phyloP scores from a whole-genome alignment of 2,329 filamentous ascomycete genomes.

The Lachnellula occidentalis region DNA sequence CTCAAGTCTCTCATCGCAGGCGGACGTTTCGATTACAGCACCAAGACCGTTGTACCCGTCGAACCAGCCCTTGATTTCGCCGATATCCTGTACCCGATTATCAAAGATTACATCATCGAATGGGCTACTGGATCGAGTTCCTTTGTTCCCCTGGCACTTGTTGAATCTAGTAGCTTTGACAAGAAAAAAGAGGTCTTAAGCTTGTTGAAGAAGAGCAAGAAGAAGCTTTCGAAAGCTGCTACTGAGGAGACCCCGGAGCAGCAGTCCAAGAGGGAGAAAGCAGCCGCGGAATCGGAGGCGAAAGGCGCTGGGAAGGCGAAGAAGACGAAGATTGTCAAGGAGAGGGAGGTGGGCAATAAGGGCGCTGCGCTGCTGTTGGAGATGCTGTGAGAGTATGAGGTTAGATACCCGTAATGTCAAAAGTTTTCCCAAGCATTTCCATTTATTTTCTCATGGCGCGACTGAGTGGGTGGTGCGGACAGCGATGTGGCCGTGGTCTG shows the following conservation, averaged over 20 bases:
- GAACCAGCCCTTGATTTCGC: constrained; percentile 78
- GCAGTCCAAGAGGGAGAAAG: constrained; percentile 40
- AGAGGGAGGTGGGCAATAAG: constrained; percentile 51
- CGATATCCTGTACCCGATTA: constrained; percentile 72
- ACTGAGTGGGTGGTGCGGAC: too few relatives aligned
- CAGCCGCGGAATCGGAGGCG: constrained; percentile 40
- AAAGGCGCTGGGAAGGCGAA: constrained; percentile 33
- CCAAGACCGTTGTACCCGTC: constrained; percentile 64
- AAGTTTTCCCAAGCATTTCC: neutral
- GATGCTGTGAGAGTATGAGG: constrained; percentile 38
- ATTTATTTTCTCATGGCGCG: too few relatives aligned
- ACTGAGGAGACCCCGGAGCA: constrained; percentile 51
- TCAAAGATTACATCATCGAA: constrained; percentile 65
- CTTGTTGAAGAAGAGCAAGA: constrained; percentile 67
- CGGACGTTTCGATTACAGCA: constrained; percentile 73
- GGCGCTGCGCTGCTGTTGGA: constrained; percentile 57
- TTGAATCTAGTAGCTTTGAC: constrained; percentile 69
- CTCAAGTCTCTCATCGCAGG: constrained; percentile 88
- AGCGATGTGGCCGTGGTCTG: too few relatives aligned
- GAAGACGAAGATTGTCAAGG: constrained; percentile 37
- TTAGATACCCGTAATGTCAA: neutral
- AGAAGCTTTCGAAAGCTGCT: constrained; percentile 63
- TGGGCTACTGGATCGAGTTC: constrained; percentile 87
- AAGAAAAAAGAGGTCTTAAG: constrained; percentile 62
- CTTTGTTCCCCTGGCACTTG: constrained; percentile 76